Base-by-base conservation (phyloP, 345 rosid genomes). In the Kandelia obovata region DNA sequence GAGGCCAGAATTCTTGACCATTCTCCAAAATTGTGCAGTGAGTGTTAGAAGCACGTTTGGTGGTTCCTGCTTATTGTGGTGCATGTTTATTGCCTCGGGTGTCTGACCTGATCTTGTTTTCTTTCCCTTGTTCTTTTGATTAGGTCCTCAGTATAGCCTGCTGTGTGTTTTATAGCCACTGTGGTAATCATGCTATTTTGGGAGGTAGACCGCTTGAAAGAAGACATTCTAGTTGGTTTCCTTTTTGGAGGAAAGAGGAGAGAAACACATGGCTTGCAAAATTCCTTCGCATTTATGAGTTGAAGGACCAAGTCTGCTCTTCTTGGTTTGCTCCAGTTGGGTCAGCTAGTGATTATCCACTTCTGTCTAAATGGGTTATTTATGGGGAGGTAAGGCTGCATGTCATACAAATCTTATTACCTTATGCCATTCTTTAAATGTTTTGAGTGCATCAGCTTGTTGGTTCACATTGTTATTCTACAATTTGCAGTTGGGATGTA, bases 251-350 rank as follows among this genome's bases (percentile, higher is more conserved):
- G 66, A 92, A 86, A 80, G 82, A 69, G 46, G 88, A 86, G 78
- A 84, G 83, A 62, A 88, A 83, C 68, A 83, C 92, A 59, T 92
- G 82, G 96, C 81, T 95, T 68, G 79, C 86, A 21, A 86, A 86
- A 69, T 86, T 95, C 64, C 55, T 92, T 72, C 89, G 80, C 39
- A 86, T 95, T 84, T 82, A 83, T 67, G 96, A 95, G 87, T 83
- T 90, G 79, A 95, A 95, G 84, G 92, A 95, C 69, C 88, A 92
- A 80, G 90, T 95, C 53, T 95, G 99, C 80, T 90, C 89, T 9
- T 95, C 99, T 60, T 95, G 99, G 99, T 95, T 95, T 85, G 97
- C 98, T 76, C 97, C 99, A 9, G 99, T 95, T 78, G 99, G 99
- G 64, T 90, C 96, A 77, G 99, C 98, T 28, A 88, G 93, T 81